Conservation (phyloP, 768 basidiomycete species). For the Ramaria rubella region DNA sequence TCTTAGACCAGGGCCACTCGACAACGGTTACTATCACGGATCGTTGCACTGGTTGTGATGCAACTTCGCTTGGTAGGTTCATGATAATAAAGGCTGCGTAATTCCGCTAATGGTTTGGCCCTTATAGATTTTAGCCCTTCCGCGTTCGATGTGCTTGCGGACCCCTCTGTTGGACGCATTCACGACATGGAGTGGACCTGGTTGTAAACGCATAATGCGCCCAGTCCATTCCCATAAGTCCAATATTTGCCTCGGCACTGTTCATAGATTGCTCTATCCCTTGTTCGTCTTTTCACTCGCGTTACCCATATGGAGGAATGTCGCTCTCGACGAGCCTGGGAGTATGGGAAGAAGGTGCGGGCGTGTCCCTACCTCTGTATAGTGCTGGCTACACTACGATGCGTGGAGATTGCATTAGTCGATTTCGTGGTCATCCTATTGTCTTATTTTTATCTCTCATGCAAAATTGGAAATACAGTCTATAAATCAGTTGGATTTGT, state of each 20-base stretch:
- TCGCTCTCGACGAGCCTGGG: slow-evolving; percentile 2
- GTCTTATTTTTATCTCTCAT: not conserved
- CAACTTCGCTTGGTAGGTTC: slow-evolving; percentile 38
- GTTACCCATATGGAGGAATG: not conserved
- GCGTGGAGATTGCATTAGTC: not conserved
- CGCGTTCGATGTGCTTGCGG: slow-evolving; percentile 49
- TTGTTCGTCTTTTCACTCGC: not conserved
- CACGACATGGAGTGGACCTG: slow-evolving; percentile 44
- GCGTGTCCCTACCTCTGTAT: not conserved
- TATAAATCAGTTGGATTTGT: not conserved
- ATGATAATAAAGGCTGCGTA: not conserved
- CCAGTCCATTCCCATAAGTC: not conserved
- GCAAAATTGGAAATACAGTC: not conserved
- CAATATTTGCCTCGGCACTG: not conserved
- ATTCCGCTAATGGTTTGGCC: not conserved
- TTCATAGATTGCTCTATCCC: not conserved
- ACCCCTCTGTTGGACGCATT: slow-evolving; percentile 43
- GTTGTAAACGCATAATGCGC: slow-evolving; percentile 16
- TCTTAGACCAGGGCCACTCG: slow-evolving; percentile 44
- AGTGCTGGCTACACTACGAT: not conserved
- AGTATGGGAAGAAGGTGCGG: not conserved
- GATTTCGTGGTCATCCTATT: not conserved
- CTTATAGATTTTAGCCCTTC: slow-evolving; percentile 44
- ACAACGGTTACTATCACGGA: slow-evolving; percentile 50
- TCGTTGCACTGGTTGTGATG: slow-evolving; percentile 51